Conservation (phyloP, 2,329 filamentous ascomycete species). For the Aspergillus sp. region DNA sequence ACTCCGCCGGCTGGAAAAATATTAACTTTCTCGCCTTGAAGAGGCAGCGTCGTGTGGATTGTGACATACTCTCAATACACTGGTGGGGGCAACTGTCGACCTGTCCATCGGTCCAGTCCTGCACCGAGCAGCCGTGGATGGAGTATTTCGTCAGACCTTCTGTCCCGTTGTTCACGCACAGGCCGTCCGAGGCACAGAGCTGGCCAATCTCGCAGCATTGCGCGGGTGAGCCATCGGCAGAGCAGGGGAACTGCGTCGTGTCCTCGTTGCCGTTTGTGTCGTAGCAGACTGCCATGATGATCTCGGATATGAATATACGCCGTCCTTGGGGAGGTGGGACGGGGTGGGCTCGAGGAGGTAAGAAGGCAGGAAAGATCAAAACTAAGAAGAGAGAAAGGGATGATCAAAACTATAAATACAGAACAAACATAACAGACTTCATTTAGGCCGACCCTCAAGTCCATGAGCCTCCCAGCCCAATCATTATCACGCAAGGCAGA, state of each 20-base stretch:
- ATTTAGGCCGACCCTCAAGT: too few relatives aligned
- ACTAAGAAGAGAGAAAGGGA: too few relatives aligned
- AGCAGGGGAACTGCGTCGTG: slow-evolving; percentile 1
- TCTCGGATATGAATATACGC: too few relatives aligned
- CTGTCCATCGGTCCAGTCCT: slow-evolving; percentile 2
- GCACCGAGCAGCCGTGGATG: neutral
- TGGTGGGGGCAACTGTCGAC: slow-evolving; percentile 1
- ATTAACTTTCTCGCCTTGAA: neutral
- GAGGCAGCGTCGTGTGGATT: too few relatives aligned
- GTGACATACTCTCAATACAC: slow-evolving; percentile 6
- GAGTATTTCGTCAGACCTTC: too few relatives aligned
- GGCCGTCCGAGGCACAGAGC: slow-evolving; percentile 10
- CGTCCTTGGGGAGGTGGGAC: too few relatives aligned
- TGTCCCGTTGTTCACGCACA: neutral
- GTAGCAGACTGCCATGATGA: neutral
- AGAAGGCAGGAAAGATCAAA: too few relatives aligned
- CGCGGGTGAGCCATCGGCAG: neutral
- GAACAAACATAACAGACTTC: too few relatives aligned
- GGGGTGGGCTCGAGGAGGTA: too few relatives aligned
- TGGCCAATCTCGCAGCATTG: slow-evolving; percentile 9
- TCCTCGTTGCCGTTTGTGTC: slow-evolving; percentile 1
- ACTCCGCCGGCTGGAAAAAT: neutral
- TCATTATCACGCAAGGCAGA: too few relatives aligned
- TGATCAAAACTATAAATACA: too few relatives aligned
- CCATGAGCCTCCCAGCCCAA: too few relatives aligned